phyloP scores from a whole-genome alignment of 2,329 filamentous ascomycete genomes.

The Fusarium anguioides region DNA sequence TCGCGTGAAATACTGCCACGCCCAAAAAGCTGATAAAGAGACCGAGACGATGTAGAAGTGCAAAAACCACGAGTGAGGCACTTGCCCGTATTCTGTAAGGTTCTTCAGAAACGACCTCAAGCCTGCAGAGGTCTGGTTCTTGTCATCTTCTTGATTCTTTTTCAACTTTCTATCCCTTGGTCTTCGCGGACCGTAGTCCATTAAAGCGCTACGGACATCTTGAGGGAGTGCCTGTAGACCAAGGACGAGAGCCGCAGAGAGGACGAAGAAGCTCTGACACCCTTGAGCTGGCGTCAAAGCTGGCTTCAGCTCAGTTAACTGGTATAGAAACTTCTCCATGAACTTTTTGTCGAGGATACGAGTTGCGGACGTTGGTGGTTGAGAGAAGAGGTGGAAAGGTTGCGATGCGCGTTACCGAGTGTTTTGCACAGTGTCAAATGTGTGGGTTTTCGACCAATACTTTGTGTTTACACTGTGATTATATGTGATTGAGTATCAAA shows the following conservation, averaged over 20 bases:
- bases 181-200: slow-evolving; percentile 63
- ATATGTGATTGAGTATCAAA: background rate
- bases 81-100: slow-evolving; percentile 58
- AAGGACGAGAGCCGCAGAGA: slow-evolving; percentile 55
- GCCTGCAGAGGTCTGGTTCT: background rate
- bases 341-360: background rate
- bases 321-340: slow-evolving; percentile 15
- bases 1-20: slow-evolving; percentile 66
- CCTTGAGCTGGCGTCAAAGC: slow-evolving; percentile 45
- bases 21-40: slow-evolving; percentile 79
- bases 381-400: background rate
- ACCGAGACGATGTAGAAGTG: slow-evolving; percentile 87
- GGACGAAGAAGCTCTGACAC: slow-evolving; percentile 62
- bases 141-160: slow-evolving; percentile 25
- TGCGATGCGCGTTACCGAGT: background rate
- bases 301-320: background rate
- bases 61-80: slow-evolving; percentile 90
- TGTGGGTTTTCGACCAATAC: rapidly evolving
- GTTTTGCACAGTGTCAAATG: slow-evolving; percentile 5
- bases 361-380: background rate
- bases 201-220: slow-evolving; percentile 57
- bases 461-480: background rate
- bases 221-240: slow-evolving; percentile 57
- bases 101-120: slow-evolving; percentile 47
- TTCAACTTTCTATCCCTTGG: slow-evolving; percentile 33